Evolutionary conservation across 1,284 basidiomycete species (phyloP).

Genomic region (Papiliotrema terrestris): DNA sequence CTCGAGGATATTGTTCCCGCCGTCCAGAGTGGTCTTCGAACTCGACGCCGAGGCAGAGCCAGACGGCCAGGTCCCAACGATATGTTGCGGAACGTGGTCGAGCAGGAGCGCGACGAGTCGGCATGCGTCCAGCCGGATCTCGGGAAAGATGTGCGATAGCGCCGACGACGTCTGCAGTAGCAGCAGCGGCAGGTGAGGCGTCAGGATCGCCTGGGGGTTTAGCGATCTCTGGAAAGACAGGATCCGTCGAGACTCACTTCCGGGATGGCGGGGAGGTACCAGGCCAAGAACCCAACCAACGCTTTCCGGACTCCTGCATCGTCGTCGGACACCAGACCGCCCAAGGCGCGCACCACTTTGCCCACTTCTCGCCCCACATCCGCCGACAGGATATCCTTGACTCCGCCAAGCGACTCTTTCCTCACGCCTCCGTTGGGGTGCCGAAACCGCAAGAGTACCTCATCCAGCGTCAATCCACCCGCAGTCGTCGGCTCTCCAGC

Average conservation of each 20-base stretch:
- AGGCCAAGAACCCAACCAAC: slow-evolving; percentile 54
- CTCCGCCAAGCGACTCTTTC: slow-evolving; percentile 75
- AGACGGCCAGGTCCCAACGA: slow-evolving; percentile 65
- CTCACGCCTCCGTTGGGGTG: slow-evolving; percentile 76
- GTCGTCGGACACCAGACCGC: slow-evolving; percentile 75
- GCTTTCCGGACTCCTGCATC: slow-evolving; percentile 52
- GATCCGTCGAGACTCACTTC: slow-evolving; percentile 50
- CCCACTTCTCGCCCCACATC: slow-evolving; percentile 60
- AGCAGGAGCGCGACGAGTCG: slow-evolving; percentile 76
- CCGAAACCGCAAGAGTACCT: slow-evolving; percentile 72
- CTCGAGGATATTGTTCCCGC: slow-evolving; percentile 38
- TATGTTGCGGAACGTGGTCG: slow-evolving; percentile 63
- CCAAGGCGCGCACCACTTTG: slow-evolving; percentile 63
- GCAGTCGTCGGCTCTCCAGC: slow-evolving; percentile 69
- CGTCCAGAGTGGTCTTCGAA: slow-evolving; percentile 5
- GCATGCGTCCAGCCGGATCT: slow-evolving; percentile 86
- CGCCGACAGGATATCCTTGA: slow-evolving; percentile 73
- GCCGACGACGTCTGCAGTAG: slow-evolving; percentile 85
- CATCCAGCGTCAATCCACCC: slow-evolving; percentile 70
- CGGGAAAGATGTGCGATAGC: slow-evolving; percentile 90
- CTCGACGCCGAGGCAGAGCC: neutral
- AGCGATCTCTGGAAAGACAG: slow-evolving; percentile 4
- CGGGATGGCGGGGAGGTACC: slow-evolving; percentile 67
- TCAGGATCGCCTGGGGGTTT: slow-evolving; percentile 57
- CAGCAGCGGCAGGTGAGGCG: slow-evolving; percentile 68